Evolutionary conservation across 345 rosid species (phyloP), one percentile per base, ranked within the genome.

Genomic region (Fremontodendron californicum): DNA sequence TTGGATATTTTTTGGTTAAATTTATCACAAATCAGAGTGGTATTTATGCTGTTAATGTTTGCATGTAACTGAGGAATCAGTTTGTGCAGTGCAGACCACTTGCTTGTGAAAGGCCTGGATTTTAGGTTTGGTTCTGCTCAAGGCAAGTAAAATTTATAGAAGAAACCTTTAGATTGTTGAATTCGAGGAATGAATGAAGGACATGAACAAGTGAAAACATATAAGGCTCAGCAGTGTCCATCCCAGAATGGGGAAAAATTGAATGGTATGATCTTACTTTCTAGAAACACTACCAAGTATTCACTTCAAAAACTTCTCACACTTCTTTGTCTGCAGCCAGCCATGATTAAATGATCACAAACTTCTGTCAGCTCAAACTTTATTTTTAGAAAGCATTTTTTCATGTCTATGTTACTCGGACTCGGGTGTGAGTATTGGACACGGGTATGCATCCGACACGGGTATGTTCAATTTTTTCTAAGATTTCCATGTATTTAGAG

Each of bases 31-130:
- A 62, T 16, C 10, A 15, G 42, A 31, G 31, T 31, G 40, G 11
- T 33, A 31, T 46, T 48, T 18, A 31, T 70, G 74, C 57, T 70
- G 58, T 48, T 70, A 18, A 70, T 29, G 74, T 51, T 18, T 70
- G 7, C 0, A 58, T 12, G 61, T 58, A 25, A 69, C 11, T 46
- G 37, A 46, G 15, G 54, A 68, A 69, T 45, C 37, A 45, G 16
- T 68, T 68, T 70, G 42, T 70, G 31, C n/a, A n/a, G 29, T 35
- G 16, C 6, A 45, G 73, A 16, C 23, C 29, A 10, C 4, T 42
- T 55, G 61, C 31, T 66, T 42, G 33, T 66, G 71, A 10, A 21
- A 66, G 51, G 33, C 51, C 11, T 67, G 1, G 33, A 23, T 40
- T 42, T 42, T 6, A 13, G 51, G 71, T 66, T 66, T 9, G 33